Percentiles rank a stretch among this genome's conserved stretches.
These are phyloP conservation scores for Sisymbrium irio DNA, from an alignment of 345 rosid genomes.

Conservation along the genomic window DNA sequence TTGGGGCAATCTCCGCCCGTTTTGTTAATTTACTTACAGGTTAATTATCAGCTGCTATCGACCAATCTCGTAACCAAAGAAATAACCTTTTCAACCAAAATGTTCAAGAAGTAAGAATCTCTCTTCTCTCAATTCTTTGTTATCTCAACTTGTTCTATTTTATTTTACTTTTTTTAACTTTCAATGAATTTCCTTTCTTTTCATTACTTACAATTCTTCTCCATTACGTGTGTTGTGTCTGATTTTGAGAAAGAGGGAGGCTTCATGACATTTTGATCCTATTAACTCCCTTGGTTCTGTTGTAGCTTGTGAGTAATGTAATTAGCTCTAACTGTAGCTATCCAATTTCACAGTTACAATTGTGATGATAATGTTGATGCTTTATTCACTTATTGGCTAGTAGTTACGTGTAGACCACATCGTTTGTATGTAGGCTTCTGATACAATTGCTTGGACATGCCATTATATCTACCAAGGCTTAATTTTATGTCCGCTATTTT, in stretches of 20 bases:
- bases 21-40: constrained; percentile 14
- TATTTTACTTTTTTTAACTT: too few relatives aligned
- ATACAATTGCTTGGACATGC: background rate
- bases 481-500: background rate
- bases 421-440: background rate
- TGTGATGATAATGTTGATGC: background rate
- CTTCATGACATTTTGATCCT: too few relatives aligned
- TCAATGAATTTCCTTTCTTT: too few relatives aligned
- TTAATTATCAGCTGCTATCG: background rate
- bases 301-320: background rate
- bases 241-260: too few relatives aligned
- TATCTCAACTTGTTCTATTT: background rate
- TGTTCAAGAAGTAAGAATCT: constrained; percentile 37
- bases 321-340: background rate
- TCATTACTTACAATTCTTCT: too few relatives aligned
- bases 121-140: background rate
- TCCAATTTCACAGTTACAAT: background rate
- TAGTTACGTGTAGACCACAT: background rate
- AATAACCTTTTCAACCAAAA: constrained; percentile 4
- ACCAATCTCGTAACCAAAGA: constrained; percentile 8
- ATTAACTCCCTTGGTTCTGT: too few relatives aligned
- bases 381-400: background rate
- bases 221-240: too few relatives aligned
- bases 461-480: background rate
- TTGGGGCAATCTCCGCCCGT: background rate